Base-by-base conservation (phyloP, 768 basidiomycete genomes). In the Mycena capillaripes region DNA sequence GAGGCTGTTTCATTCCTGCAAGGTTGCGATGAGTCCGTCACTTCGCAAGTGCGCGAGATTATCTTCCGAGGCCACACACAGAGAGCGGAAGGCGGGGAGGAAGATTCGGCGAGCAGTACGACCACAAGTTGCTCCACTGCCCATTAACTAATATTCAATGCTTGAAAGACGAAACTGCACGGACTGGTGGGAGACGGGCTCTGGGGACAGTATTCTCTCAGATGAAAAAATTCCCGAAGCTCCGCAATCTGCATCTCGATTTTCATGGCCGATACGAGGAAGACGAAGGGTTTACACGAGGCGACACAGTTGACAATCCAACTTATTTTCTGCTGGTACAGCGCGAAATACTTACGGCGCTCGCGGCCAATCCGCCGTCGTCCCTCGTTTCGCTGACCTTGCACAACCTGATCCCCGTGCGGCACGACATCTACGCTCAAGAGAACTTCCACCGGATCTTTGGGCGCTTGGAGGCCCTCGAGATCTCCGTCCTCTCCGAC, bases 1-100 rank as follows among this genome's bases (percentile, higher is more conserved):
- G 27, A 48, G 11, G 58, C 66, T 8, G 55, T 69, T 16, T 11
- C 42, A 19, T 50, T 44, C 40, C 58, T 69, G 6, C 65, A 70
- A 48, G 34, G 21, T 2, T 73, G 71, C 65, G 61, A 58, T 23
- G 56, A 69, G 27, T 48, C 44, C 14, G 10, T 73, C 38, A 65
- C 46, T 9, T 58, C 55, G 7, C 23, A 23, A 1, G 56, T 73
- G 11, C 52, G 60, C 6, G 66, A 69, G 32, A 34, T 73, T 3
- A 38, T 69, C 1, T 73, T 73, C 56, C 11, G 40, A 25, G 69
- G 48, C 0, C n/a, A 57, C 42, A 10, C n/a, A n/a, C n/a, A n/a
- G n/a, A n/a, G n/a, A n/a, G n/a, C 12, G 7, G 34, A 27, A 1
- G 10, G n/a, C n/a, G n/a, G 40, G 42, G 44, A 66, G 5, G 55